These are phyloP conservation scores for Chytriomyces sp. DNA, from an alignment of 192 early-diverging fungal genomes.

Conservation along the genomic window DNA sequence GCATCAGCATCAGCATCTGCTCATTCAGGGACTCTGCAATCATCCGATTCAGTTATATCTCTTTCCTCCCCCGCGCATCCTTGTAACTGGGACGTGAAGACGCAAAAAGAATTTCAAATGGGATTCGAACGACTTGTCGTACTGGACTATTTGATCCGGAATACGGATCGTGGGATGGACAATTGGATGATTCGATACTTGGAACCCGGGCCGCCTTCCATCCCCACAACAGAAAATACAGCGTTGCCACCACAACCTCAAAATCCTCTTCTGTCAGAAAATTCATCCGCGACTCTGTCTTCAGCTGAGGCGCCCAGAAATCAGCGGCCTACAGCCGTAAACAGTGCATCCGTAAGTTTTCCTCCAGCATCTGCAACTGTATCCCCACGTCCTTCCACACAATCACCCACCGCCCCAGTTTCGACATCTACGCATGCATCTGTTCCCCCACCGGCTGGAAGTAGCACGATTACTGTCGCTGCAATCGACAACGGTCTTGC, in stretches of 20 bases:
- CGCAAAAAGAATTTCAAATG: conserved; percentile 56
- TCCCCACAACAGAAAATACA: not conserved
- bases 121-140: conserved; percentile 83
- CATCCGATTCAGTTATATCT: not conserved
- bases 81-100: conserved; percentile 49
- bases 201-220: not conserved
- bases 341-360: too few relatives aligned
- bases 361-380: too few relatives aligned
- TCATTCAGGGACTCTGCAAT: not conserved
- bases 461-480: conserved; percentile 70
- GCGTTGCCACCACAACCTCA: not conserved
- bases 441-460: conserved; percentile 17
- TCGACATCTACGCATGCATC: not conserved
- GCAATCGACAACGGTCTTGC: conserved; percentile 95
- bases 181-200: conserved; percentile 80
- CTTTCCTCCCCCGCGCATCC: conserved; percentile 40
- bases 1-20: not conserved
- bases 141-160: conserved; percentile 89
- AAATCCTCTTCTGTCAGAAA: not conserved
- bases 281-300: not conserved
- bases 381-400: conserved; percentile 16
- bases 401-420: conserved; percentile 1
- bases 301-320: not conserved
- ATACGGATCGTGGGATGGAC: conserved; percentile 74
- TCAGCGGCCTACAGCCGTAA: too few relatives aligned